A percentile compares a stretch with the other conserved stretches of the same genome.
Conservation (phyloP, 805 yeast genomes). For the Teunomyces cretensis region DNA sequence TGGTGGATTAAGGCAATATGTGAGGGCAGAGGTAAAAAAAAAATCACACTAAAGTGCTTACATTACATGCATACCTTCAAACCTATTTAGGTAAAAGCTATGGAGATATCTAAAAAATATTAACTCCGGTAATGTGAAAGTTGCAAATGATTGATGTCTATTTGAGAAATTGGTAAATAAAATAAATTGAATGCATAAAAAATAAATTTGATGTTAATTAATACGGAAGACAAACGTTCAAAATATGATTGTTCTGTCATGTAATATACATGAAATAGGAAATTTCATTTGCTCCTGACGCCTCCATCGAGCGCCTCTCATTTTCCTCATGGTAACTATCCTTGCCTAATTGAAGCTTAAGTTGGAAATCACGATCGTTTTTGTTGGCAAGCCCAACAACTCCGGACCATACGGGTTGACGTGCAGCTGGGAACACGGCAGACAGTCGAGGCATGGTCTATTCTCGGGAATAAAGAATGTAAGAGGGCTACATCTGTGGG, state of each 20-base stretch:
- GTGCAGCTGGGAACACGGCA: too few species aligned
- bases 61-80: constrained; percentile 1
- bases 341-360: not conserved
- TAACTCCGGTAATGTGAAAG: not conserved
- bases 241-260: not conserved
- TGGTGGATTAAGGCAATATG: not conserved
- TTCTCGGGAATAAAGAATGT: too few species aligned
- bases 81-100: constrained; percentile 3
- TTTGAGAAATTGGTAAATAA: not conserved
- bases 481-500: too few species aligned
- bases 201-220: not conserved
- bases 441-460: too few species aligned
- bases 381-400: not conserved
- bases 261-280: constrained; percentile 2
- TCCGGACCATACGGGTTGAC: not conserved
- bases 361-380: not conserved
- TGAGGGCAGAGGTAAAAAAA: not conserved
- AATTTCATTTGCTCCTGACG: not conserved
- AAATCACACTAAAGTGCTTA: not conserved
- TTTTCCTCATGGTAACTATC: not conserved
- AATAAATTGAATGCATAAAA: constrained; percentile 1
- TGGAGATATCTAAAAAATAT: constrained; percentile 1
- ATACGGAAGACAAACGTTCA: not conserved
- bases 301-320: not conserved
- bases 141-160: constrained; percentile 1